A percentile compares a stretch with the other conserved stretches of the same genome.
phyloP scores from a whole-genome alignment of 495 filamentous ascomycete species.

The Aspergillus wentii region DNA sequence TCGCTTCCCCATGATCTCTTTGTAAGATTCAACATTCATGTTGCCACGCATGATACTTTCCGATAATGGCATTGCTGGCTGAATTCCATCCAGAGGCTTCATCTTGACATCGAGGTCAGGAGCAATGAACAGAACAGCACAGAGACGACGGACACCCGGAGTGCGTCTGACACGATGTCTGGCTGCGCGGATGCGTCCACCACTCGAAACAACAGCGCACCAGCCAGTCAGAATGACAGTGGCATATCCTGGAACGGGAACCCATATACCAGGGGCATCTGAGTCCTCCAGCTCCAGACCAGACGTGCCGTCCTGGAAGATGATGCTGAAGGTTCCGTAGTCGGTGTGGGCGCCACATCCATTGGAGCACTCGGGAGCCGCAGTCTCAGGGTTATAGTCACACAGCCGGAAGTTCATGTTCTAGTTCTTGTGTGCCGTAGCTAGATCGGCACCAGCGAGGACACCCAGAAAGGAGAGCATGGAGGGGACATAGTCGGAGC shows the following conservation, averaged over 20 bases:
- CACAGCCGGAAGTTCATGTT: conserved; percentile 18
- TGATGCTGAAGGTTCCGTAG: conserved; percentile 15
- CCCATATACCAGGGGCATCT: conserved; percentile 9
- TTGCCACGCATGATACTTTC: conserved; percentile 7
- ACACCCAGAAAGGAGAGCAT: conserved; percentile 5
- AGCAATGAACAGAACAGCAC: not conserved
- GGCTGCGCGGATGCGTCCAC: conserved; percentile 12
- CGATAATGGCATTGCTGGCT: not conserved
- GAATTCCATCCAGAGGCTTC: not conserved
- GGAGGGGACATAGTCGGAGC: not conserved
- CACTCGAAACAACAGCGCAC: conserved; percentile 16
- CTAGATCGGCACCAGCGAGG: conserved; percentile 10
- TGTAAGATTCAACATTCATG: conserved; percentile 15
- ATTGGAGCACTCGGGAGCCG: conserved; percentile 9
- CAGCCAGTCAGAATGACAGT: conserved; percentile 15
- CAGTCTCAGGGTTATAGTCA: conserved; percentile 12
- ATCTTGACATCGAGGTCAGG: not conserved
- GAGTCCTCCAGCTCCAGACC: conserved; percentile 14
- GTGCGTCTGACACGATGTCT: conserved; percentile 9
- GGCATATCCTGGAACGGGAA: conserved; percentile 13
- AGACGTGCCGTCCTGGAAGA: conserved; percentile 17
- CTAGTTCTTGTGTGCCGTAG: conserved; percentile 9
- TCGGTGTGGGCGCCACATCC: conserved; percentile 17
- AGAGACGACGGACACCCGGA: not conserved
- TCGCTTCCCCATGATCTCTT: conserved; percentile 19